phyloP scores from a whole-genome alignment of 768 basidiomycete species.

The Lepiota venenata region DNA sequence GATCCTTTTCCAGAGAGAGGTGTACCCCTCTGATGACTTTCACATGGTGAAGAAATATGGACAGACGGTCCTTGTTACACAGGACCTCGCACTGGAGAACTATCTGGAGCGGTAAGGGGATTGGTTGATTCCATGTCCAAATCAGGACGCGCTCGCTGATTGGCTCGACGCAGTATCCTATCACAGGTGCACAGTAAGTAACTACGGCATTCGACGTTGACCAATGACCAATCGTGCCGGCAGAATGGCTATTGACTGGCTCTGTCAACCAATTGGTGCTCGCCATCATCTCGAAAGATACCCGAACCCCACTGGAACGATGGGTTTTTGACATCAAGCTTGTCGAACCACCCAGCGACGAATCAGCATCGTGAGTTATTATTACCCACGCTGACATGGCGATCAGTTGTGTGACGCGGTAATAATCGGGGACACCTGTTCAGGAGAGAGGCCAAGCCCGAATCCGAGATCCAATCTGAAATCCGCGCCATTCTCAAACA shows the following conservation, averaged over 20 bases:
- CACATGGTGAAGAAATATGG: conserved; percentile 99
- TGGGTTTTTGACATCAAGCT: conserved; percentile 98
- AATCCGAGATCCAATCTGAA: conserved; percentile 92
- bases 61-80: conserved; percentile 90
- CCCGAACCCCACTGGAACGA: conserved; percentile 85
- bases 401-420: neutral
- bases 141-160: neutral
- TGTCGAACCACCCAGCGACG: conserved; percentile 57
- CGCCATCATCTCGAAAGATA: conserved; percentile 94
- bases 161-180: conserved; percentile 59
- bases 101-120: conserved; percentile 83
- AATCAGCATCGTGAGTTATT: conserved; percentile 44
- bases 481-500: conserved; percentile 98
- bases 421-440: neutral
- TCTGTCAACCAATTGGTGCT: conserved; percentile 93
- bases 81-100: conserved; percentile 89
- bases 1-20: conserved; percentile 93
- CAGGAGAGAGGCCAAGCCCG: conserved; percentile 63
- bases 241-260: conserved; percentile 93
- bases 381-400: neutral
- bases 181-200: conserved; percentile 87
- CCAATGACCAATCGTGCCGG: neutral
- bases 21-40: conserved; percentile 98
- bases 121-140: conserved; percentile 3
- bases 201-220: neutral